Percentiles rank a stretch among this genome's conserved stretches.
Evolutionary conservation across 768 basidiomycete species (phyloP).

Genomic region (Tricholoma sp.): DNA sequence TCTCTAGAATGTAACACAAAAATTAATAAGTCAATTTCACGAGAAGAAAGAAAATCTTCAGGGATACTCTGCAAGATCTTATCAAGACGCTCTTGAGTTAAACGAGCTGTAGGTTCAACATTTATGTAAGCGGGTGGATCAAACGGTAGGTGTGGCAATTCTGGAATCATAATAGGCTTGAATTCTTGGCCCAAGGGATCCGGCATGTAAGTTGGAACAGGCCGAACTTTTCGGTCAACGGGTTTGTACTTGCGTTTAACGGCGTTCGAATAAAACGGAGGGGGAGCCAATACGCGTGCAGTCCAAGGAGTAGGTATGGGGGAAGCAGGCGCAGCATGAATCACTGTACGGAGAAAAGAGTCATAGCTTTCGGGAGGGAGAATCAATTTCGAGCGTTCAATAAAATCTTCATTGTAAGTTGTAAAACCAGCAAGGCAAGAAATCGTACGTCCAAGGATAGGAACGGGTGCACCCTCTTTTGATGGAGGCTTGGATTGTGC

Average conservation of each 20-base stretch:
- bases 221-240: slow-evolving; percentile 19
- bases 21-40: slow-evolving; percentile 16
- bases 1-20: slow-evolving; percentile 9
- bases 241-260: slow-evolving; percentile 15
- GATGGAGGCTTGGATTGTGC: neutral
- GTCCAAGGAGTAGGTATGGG: slow-evolving; percentile 9
- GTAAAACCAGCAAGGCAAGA: slow-evolving; percentile 6
- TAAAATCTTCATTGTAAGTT: neutral
- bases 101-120: slow-evolving; percentile 3
- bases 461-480: slow-evolving; percentile 1
- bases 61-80: slow-evolving; percentile 7
- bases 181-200: slow-evolving; percentile 7
- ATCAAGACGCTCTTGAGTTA: slow-evolving; percentile 12
- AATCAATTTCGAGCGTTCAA: slow-evolving; percentile 3
- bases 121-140: neutral
- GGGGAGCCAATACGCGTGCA: slow-evolving; percentile 1
- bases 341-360: neutral
- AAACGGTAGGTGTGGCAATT: slow-evolving; percentile 1
- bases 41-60: neutral
- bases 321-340: neutral
- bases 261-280: neutral
- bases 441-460: slow-evolving; percentile 10
- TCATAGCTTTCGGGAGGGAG: slow-evolving; percentile 12
- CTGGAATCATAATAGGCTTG: slow-evolving; percentile 8
- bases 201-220: slow-evolving; percentile 21